Evolutionary conservation across 2,329 filamentous ascomycete species (phyloP).

Genomic region (Fusarium odoratissimum): DNA sequence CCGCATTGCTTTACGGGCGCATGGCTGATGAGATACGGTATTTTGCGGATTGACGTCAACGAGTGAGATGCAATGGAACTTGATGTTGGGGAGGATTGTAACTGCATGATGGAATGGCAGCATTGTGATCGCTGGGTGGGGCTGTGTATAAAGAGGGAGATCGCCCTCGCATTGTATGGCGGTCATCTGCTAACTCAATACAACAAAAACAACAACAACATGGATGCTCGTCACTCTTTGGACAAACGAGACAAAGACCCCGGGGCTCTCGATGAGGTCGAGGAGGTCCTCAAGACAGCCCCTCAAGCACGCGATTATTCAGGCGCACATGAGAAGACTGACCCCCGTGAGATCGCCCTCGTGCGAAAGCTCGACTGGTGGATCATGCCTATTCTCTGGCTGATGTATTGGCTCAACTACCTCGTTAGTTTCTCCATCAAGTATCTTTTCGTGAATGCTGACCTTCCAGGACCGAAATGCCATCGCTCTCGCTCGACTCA

Average conservation of each 20-base stretch:
- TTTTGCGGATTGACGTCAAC: neutral
- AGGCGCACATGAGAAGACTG: conserved; percentile 34
- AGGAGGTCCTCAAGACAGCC: conserved; percentile 12
- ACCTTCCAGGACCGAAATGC: conserved; percentile 54
- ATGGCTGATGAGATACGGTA: neutral
- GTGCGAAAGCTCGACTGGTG: conserved; percentile 35
- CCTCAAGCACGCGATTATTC: conserved; percentile 30
- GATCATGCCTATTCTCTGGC: conserved; percentile 49
- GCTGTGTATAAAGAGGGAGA: neutral
- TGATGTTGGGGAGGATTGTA: neutral
- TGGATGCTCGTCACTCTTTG: neutral
- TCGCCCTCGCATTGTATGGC: neutral
- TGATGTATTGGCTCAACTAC: conserved; percentile 56
- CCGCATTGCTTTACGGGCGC: neutral
- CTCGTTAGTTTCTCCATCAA: conserved; percentile 20
- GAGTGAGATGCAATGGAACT: neutral
- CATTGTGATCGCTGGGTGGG: too few species aligned
- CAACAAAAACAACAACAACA: neutral
- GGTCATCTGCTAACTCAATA: neutral
- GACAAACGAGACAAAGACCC: neutral
- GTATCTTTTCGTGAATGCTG: neutral
- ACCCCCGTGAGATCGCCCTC: conserved; percentile 34
- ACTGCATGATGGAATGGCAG: neutral
- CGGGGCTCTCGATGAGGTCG: neutral
- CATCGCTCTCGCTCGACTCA: conserved; percentile 56